Evolutionary conservation across 1,284 basidiomycete species (phyloP).

Genomic region (Trichosporon sp.): DNA sequence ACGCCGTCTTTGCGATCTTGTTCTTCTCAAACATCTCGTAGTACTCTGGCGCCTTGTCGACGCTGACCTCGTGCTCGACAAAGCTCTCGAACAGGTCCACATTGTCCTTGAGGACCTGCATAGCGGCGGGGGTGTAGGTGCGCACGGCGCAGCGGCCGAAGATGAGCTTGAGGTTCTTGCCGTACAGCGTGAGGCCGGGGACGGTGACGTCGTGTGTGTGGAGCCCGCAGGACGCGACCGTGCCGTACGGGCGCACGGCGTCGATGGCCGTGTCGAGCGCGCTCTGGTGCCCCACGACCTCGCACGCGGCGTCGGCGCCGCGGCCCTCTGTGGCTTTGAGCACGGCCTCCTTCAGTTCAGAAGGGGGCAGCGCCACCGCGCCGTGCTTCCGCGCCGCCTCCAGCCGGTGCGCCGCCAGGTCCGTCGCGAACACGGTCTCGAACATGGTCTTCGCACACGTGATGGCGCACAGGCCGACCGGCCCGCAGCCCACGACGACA

Average conservation of each 20-base stretch:
- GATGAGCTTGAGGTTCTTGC: conserved; percentile 60
- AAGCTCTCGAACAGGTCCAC: conserved; percentile 42
- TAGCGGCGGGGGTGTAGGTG: conserved; percentile 67
- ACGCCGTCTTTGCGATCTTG: conserved; percentile 47
- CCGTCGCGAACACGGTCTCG: conserved; percentile 40
- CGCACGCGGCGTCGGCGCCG: conserved; percentile 51
- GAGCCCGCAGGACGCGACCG: conserved; percentile 72
- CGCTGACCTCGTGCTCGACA: conserved; percentile 41
- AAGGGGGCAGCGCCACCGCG: conserved; percentile 40
- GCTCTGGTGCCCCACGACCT: conserved; percentile 73
- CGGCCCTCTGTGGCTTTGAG: conserved; percentile 41
- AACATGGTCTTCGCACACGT: conserved; percentile 47
- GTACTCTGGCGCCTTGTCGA: conserved; percentile 45
- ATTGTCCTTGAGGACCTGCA: conserved; percentile 58
- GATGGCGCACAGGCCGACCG: conserved; percentile 51
- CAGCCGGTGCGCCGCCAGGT: conserved; percentile 30
- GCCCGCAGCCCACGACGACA: conserved; percentile 52
- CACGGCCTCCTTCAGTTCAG: conserved; percentile 31
- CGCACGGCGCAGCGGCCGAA: conserved; percentile 79
- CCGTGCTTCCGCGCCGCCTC: conserved; percentile 42
- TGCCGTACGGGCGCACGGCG: conserved; percentile 72
- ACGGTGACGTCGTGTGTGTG: conserved; percentile 40
- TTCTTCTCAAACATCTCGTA: conserved; percentile 46
- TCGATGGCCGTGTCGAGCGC: conserved; percentile 69
- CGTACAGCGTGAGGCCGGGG: conserved; percentile 60